Evolutionary conservation across 306 rosid species (phyloP), one percentile per base, ranked within the genome.

Genomic region (Coriaria nepalensis): DNA sequence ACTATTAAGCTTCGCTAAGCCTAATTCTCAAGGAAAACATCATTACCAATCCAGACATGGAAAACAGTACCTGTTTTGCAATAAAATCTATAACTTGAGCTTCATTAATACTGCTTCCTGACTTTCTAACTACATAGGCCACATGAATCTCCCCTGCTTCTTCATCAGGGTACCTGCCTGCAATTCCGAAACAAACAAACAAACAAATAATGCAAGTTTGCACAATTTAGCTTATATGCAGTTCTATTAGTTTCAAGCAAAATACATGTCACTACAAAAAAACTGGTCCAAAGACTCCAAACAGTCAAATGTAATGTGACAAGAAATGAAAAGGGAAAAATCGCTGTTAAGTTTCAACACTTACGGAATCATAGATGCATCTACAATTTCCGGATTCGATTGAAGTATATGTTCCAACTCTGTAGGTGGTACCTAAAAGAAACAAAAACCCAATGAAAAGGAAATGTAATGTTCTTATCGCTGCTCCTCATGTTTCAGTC

Each of bases 351-450:
- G 13, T 33, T 36, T 2, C 11, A 34, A 58, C 39, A 43, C 94
- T 37, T 77, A 90, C 98, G 98, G 95, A 63, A 90, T 40, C 43
- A 90, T 94, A 40, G 98, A 92, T 37, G 66, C 83, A 66, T 90
- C 98, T 2, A 68, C 69, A 70, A 90, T 77, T 52, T 71, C 81
- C n/a, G 92, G 81, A 66, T 79, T 61, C 37, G 85, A 35, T 50
- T 52, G 78, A 62, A 85, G 95, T 57, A 90, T 43, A 35, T 75
- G 81, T 50, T 85, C 95, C 69, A 90, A 65, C 61, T 90, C 95
- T 45, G 87, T 92, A 0, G 98, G 98, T 12, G 98, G 92, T 42
- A 90, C 98, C 98, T 85, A 66, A 50, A 67, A 47, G 66, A 72
- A 7, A 58, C 57, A 64, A 37, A 45, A 59, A 33, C 68, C 40